phyloP scores from a whole-genome alignment of 306 rosid species.

The Prunus campanulata region DNA sequence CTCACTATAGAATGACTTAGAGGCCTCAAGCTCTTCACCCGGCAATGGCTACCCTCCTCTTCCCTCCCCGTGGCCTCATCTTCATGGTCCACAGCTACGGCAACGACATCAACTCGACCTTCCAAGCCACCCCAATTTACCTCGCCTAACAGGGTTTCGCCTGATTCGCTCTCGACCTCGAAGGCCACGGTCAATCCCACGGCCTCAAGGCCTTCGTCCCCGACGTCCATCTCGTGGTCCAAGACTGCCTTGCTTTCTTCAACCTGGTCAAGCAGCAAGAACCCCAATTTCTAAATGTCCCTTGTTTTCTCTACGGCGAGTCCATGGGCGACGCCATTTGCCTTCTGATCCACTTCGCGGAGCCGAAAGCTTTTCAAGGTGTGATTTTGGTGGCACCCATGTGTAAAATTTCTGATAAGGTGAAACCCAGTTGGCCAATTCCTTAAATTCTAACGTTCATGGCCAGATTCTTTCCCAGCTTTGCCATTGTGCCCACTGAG shows the following conservation, averaged over 20 bases:
- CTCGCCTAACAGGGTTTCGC: conserved; percentile 73
- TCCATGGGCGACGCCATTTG: conserved; percentile 91
- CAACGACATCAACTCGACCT: conserved; percentile 86
- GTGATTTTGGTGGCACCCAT: conserved; percentile 87
- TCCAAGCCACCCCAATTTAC: conserved; percentile 82
- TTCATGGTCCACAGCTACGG: conserved; percentile 93
- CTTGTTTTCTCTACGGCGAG: conserved; percentile 64
- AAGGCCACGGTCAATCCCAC: conserved; percentile 67
- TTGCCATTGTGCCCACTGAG: conserved; percentile 68
- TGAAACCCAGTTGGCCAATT: conserved; percentile 81
- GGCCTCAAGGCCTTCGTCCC: conserved; percentile 84
- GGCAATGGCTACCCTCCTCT: conserved; percentile 71
- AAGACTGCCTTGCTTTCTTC: conserved; percentile 75
- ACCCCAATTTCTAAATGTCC: conserved; percentile 30
- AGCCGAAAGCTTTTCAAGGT: conserved; percentile 51
- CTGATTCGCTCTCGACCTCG: conserved; percentile 76
- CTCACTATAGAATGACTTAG: not conserved
- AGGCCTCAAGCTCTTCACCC: conserved; percentile 70
- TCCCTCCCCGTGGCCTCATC: conserved; percentile 58
- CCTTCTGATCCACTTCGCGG: conserved; percentile 58
- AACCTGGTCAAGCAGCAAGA: conserved; percentile 31
- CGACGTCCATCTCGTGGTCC: conserved; percentile 53
- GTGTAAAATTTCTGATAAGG: conserved; percentile 71
- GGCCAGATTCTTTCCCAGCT: conserved; percentile 57
- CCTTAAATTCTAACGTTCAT: conserved; percentile 56